Evolutionary conservation across 164 flowering plant species (phyloP), one percentile per base, ranked within the genome.

Genomic region (Umbilicus rupestris): DNA sequence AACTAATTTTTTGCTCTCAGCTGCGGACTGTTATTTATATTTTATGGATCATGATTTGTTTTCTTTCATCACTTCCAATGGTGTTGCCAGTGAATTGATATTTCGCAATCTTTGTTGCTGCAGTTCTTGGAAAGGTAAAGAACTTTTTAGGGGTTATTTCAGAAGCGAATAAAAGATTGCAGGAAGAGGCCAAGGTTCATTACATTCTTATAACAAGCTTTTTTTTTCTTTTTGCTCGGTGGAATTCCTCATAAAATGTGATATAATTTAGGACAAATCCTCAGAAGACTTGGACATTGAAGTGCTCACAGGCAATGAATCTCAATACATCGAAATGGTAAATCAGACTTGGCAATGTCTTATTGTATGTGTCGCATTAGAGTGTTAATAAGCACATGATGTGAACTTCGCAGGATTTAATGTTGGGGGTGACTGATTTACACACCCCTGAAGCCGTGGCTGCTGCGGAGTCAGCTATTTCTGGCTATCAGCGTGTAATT

Each of bases 391-490:
- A 10, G 24, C 0, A 55, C 0, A 12, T 44, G n/a, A 28, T 52
- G 31, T 52, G 30, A 52, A 9, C 2, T 65, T 49, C 62, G 52
- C 75, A 92, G 98, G 95, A 92, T 73, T 75, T 92, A 78, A 80
- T 87, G 87, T 78, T 89, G 45, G 96, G 98, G 39, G 73, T 92
- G 49, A 87, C 96, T 64, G 96, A 92, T 76, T 89, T 92, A 62
- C 81, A 89, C 62, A 89, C 98, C 11, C 88, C 87, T 2, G 93
- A 88, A 67, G 98, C 98, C 12, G 79, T 92, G 50, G 87, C 85
- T 15, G 96, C 96, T n/a, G 95, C 96, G 24, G 91, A 92, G 78
- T 75, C 87, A 69, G 87, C 90, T 28, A 70, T 85, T 30, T 73
- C 83, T 33, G 81, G 87, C 63, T 42, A 69, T 57, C 82, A 73